A percentile compares a stretch with the other conserved stretches of the same genome.
These are phyloP conservation scores for Roridomyces roridus DNA, from an alignment of 768 basidiomycete genomes.

Conservation along the genomic window DNA sequence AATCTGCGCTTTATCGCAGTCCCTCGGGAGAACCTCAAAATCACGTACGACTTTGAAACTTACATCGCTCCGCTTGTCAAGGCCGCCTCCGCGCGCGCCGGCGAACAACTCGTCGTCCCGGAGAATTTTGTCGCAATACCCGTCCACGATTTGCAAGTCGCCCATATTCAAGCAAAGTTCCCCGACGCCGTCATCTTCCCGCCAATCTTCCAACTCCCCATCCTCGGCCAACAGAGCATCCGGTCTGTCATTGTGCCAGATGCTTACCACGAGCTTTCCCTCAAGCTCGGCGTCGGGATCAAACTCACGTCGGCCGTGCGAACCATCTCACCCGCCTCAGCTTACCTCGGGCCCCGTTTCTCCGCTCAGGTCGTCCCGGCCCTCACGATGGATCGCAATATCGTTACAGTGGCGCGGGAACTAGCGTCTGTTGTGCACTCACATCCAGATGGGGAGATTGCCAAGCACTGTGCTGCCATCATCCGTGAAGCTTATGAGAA, in stretches of 20 bases:
- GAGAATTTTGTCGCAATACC: constrained; percentile 50
- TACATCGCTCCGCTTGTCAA: constrained; percentile 47
- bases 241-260: constrained; percentile 63
- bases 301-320: constrained; percentile 64
- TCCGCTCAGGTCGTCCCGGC: constrained; percentile 56
- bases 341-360: constrained; percentile 62
- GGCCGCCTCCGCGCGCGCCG: constrained; percentile 44
- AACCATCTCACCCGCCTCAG: constrained; percentile 65
- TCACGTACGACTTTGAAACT: constrained; percentile 58
- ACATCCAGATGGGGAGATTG: constrained; percentile 54
- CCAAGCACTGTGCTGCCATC: constrained; percentile 60
- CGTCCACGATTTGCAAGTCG: constrained; percentile 60
- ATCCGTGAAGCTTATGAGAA: constrained; percentile 60
- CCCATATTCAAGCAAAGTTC: constrained; percentile 58
- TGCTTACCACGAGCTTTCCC: constrained; percentile 49
- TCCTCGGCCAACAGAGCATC: constrained; percentile 60
- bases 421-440: constrained; percentile 58
- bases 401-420: constrained; percentile 62
- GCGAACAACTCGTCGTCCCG: constrained; percentile 37
- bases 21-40: constrained; percentile 46
- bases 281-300: constrained; percentile 62
- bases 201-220: constrained; percentile 45
- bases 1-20: constrained; percentile 54
- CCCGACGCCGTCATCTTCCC: constrained; percentile 50
- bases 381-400: constrained; percentile 51